Percentiles rank a stretch among this genome's conserved stretches.
Conservation (phyloP, 345 rosid genomes). For the Balakata baccata region DNA sequence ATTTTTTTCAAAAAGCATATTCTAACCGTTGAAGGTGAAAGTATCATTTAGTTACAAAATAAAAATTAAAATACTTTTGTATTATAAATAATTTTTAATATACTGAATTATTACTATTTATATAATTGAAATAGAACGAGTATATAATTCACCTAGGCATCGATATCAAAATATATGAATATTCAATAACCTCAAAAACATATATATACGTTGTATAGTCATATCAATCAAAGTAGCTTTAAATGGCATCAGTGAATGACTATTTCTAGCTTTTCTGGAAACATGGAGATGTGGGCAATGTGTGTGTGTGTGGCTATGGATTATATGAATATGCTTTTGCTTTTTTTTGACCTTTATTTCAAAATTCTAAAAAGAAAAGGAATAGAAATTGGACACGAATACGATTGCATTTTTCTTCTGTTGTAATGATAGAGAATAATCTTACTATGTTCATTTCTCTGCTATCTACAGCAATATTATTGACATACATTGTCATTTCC, state of each 20-base stretch:
- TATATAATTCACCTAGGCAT: no score
- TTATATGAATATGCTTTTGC: constrained; percentile 2
- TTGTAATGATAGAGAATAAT: constrained; percentile 8
- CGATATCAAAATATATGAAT: background rate
- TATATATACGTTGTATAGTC: constrained; percentile 10
- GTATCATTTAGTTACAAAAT: no score
- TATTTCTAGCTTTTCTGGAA: background rate
- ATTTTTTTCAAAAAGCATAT: no score
- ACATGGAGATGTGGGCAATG: background rate
- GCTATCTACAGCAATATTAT: background rate
- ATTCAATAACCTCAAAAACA: background rate
- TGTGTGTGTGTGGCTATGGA: background rate
- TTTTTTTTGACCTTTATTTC: no score
- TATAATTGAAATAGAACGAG: no score
- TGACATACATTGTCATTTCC: background rate
- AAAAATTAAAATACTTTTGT: no score
- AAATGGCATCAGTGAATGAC: background rate
- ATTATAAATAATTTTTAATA: no score
- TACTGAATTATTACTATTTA: no score
- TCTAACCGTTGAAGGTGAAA: no score
- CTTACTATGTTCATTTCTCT: background rate
- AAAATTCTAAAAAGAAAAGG: background rate
- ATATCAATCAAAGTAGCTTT: constrained; percentile 19
- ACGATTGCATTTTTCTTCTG: background rate
- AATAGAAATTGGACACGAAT: background rate